A percentile compares a stretch with the other conserved stretches of the same genome.
phyloP scores from a whole-genome alignment of 192 early-diverging fungal genomes.

The Glomus cerebriforme region DNA sequence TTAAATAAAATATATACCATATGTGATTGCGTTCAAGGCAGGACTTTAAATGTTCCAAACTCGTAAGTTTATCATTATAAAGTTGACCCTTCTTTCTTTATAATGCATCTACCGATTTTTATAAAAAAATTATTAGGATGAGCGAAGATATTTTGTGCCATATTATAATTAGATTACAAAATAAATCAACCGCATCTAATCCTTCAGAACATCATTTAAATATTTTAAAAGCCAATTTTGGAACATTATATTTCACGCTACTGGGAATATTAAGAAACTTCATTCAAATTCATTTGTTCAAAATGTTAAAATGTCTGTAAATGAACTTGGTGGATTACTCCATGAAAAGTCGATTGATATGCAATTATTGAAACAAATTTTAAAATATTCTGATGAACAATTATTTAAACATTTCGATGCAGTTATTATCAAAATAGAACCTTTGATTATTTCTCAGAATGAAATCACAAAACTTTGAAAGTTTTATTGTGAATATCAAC shows the following conservation, averaged over 20 bases:
- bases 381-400: background rate
- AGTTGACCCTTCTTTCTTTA: background rate
- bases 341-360: background rate
- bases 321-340: background rate
- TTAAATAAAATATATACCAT: background rate
- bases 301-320: background rate
- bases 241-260: background rate
- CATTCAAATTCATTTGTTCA: background rate
- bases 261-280: background rate
- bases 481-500: background rate
- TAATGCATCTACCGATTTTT: background rate
- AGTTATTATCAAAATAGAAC: background rate
- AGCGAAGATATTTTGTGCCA: constrained; percentile 11
- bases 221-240: background rate
- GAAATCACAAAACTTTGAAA: background rate
- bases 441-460: background rate
- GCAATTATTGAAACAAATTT: background rate
- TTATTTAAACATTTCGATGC: background rate
- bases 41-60: background rate
- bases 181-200: background rate
- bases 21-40: background rate
- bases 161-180: background rate
- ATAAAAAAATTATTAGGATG: background rate
- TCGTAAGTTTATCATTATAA: background rate
- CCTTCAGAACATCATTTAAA: background rate